Conservation (phyloP, 148 eudicot species). For the Rhododendron ovatum region DNA sequence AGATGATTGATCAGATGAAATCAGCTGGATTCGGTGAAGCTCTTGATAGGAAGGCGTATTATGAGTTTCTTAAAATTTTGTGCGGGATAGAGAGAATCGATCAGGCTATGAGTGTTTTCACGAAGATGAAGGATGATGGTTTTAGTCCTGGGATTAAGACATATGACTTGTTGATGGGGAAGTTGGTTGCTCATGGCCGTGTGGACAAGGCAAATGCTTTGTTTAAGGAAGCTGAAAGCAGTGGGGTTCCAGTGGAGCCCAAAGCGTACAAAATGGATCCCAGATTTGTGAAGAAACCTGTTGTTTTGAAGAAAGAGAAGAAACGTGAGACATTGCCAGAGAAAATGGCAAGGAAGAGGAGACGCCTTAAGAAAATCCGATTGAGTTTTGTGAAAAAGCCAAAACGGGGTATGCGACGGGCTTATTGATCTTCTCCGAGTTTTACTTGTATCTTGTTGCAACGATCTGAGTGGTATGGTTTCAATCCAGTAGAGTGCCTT, state of each 20-base stretch:
- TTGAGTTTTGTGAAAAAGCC: slow-evolving; percentile 70
- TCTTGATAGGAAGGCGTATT: slow-evolving; percentile 67
- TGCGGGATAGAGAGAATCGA: slow-evolving; percentile 93
- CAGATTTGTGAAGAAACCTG: slow-evolving; percentile 54
- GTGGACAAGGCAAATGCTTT: slow-evolving; percentile 53
- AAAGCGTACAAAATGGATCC: slow-evolving; percentile 76
- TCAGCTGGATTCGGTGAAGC: slow-evolving; percentile 70
- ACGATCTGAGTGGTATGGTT: slow-evolving; percentile 4
- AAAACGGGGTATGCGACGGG: slow-evolving; percentile 33
- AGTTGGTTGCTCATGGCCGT: slow-evolving; percentile 69
- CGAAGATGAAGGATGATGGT: slow-evolving; percentile 74
- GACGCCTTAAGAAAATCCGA: slow-evolving; percentile 38
- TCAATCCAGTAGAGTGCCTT: not conserved
- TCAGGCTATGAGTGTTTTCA: slow-evolving; percentile 72
- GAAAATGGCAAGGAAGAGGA: slow-evolving; percentile 59
- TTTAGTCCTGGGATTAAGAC: slow-evolving; percentile 71
- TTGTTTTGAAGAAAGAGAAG: slow-evolving; percentile 55
- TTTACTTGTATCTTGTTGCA: not conserved
- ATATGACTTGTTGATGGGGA: slow-evolving; percentile 72
- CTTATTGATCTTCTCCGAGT: slow-evolving; percentile 21
- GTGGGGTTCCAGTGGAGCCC: slow-evolving; percentile 43
- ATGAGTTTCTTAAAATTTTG: slow-evolving; percentile 63
- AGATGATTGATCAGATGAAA: slow-evolving; percentile 88
- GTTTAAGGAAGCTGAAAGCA: slow-evolving; percentile 61
- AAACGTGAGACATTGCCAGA: slow-evolving; percentile 47